Base-by-base conservation (phyloP, 1,284 basidiomycete genomes). In the Trichosporon coremiiforme region DNA sequence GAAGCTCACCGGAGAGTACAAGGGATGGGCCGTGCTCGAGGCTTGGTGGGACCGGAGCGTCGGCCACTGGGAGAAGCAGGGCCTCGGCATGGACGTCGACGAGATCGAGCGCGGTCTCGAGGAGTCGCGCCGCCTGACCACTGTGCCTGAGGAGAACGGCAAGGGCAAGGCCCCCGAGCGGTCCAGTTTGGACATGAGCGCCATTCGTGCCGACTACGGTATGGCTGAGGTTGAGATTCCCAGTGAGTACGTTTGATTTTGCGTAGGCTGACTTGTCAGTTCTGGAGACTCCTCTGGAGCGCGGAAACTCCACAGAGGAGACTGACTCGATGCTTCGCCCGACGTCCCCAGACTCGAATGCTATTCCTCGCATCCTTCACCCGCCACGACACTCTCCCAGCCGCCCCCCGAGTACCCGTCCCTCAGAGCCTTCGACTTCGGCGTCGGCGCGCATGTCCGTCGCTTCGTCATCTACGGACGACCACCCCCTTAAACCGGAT, bases 41-140 rank as follows among this genome's bases (percentile, higher is more conserved):
- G 94, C 93, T 22, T 92, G 90, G 90, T 94, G 92, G 68, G 94
- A 95, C 83, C 87, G 87, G 75, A 94, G 92, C 81, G 86, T 93
- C 65, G 87, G 90, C 78, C 89, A 89, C 79, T 96, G 94, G 94
- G 88, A 90, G 71, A 89, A 91, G 76, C 86, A 89, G 35, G 93
- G 93, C 4, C 82, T 93, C 36, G 86, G 92, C 31, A 84, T 88
- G 64, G 81, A 83, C 68, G 79, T 82, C 7, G 80, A 80, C 10
- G 81, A 79, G 53, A 75, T 83, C 13, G 81, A 82, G 73, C 76
- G 77, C 36, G 79, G 80, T 12, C 60, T 81, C 65, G 72, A 72
- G 25, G 78, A 80, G 70, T 79, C 80, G 1, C 77, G 77, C 64
- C 68, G 76, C 2, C 69, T 82, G 53, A 74, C 74, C 4, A 77